Conservation (phyloP, 352 stramenopile species). For the Phytopythium chamaehyphon region DNA sequence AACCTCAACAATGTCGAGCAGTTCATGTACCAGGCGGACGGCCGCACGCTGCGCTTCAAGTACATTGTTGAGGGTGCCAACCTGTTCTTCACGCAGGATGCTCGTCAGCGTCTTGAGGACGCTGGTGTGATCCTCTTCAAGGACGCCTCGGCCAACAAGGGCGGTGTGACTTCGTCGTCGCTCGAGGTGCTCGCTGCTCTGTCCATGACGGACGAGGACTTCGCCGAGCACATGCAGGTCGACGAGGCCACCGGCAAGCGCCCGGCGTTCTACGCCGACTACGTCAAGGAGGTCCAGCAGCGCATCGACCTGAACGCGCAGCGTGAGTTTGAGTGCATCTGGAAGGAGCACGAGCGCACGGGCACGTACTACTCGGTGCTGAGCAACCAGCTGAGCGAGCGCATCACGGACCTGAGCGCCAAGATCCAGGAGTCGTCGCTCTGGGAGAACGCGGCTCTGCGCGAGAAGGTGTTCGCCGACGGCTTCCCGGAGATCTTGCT, state of each 20-base stretch:
- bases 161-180: conserved; percentile 76
- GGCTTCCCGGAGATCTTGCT: conserved; percentile 74
- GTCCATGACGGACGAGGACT: conserved; percentile 69
- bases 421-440: conserved; percentile 78
- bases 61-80: conserved; percentile 98
- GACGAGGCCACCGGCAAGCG: conserved; percentile 47
- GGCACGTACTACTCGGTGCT: conserved; percentile 70
- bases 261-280: conserved; percentile 70
- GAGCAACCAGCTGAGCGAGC: conserved; percentile 73
- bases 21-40: conserved; percentile 75
- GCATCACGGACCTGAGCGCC: conserved; percentile 76
- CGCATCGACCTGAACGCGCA: conserved; percentile 78
- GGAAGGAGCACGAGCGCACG: conserved; percentile 66
- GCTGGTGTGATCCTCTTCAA: conserved; percentile 96
- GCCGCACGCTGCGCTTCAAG: conserved; percentile 83
- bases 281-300: conserved; percentile 76
- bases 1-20: conserved; percentile 94
- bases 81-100: conserved; percentile 96
- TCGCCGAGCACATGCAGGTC: conserved; percentile 80
- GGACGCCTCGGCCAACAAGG: conserved; percentile 93
- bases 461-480: conserved; percentile 68
- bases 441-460: conserved; percentile 62
- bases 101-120: conserved; percentile 91
- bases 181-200: conserved; percentile 75
- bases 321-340: conserved; percentile 85